These are phyloP conservation scores for Lactifluus echinatus DNA, from an alignment of 768 basidiomycete species.

Conservation along the genomic window DNA sequence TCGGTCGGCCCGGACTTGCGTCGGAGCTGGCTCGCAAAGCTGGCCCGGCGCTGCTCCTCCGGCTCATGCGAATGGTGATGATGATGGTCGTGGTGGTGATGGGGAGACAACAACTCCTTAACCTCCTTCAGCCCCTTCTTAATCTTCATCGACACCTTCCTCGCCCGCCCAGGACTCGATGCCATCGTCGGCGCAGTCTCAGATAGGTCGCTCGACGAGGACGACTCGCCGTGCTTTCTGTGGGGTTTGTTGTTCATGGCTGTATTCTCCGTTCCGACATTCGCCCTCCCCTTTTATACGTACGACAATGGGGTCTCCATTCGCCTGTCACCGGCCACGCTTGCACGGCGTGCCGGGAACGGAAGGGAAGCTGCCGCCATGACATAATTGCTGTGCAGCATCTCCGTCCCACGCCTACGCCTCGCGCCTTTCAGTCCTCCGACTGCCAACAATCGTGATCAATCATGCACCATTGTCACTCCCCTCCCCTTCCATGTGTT, in stretches of 20 bases:
- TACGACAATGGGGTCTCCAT: not conserved
- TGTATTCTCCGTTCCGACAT: not conserved
- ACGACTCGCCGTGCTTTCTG: not conserved
- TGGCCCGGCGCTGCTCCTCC: not conserved
- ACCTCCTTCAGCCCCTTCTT: conserved; percentile 21
- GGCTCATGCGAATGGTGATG: not conserved
- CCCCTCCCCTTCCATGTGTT: not conserved
- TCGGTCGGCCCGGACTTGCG: conserved; percentile 12
- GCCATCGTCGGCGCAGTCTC: not conserved
- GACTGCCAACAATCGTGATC: not conserved
- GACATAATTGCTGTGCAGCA: conserved; percentile 13
- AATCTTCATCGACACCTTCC: conserved; percentile 21
- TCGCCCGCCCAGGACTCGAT: conserved; percentile 8
- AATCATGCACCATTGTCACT: not conserved
- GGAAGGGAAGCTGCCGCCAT: not conserved
- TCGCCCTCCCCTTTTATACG: not conserved
- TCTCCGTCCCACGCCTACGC: not conserved
- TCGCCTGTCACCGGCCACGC: conserved; percentile 6
- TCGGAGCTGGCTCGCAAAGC: not conserved
- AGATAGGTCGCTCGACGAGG: conserved; percentile 7
- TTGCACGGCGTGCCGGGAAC: conserved; percentile 7
- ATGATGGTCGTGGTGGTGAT: conserved; percentile 5
- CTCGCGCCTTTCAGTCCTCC: not conserved
- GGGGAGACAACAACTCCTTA: conserved; percentile 16
- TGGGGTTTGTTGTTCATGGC: not conserved